Percentiles rank a stretch among this genome's conserved stretches.
These are phyloP conservation scores for Apostasia shenzhenica DNA, from an alignment of 106 monocot species.

Conservation along the genomic window DNA sequence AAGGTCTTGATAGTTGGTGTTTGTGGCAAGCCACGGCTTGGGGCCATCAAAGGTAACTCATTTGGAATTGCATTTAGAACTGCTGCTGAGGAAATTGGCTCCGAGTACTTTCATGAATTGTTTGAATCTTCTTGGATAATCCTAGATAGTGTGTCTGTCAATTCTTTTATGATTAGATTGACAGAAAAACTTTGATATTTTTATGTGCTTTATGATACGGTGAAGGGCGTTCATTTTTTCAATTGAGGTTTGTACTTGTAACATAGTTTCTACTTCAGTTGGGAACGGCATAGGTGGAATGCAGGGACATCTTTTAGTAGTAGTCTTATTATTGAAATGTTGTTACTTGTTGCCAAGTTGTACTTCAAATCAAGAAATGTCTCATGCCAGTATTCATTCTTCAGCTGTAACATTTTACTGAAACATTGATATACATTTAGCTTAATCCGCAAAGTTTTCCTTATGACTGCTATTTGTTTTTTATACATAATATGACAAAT, in stretches of 20 bases:
- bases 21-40: conserved; percentile 72
- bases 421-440: no score
- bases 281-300: not conserved
- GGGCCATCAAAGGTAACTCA: conserved; percentile 82
- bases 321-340: no score
- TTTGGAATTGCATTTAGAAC: conserved; percentile 77
- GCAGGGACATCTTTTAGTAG: not conserved
- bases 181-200: conserved; percentile 68
- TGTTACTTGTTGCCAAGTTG: no score
- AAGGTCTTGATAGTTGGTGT: conserved; percentile 87
- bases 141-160: conserved; percentile 50
- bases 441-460: no score
- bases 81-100: conserved; percentile 79
- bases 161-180: conserved; percentile 85
- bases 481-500: no score
- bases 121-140: conserved; percentile 97
- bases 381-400: no score
- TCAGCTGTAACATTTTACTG: no score
- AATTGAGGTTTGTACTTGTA: not conserved
- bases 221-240: not conserved
- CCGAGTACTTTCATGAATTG: conserved; percentile 73
- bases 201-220: not conserved
- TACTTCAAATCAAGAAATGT: no score
- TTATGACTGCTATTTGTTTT: no score
- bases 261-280: not conserved